These are phyloP conservation scores for Marsdenia floribunda DNA, from an alignment of 257 asterid species.

Conservation along the genomic window DNA sequence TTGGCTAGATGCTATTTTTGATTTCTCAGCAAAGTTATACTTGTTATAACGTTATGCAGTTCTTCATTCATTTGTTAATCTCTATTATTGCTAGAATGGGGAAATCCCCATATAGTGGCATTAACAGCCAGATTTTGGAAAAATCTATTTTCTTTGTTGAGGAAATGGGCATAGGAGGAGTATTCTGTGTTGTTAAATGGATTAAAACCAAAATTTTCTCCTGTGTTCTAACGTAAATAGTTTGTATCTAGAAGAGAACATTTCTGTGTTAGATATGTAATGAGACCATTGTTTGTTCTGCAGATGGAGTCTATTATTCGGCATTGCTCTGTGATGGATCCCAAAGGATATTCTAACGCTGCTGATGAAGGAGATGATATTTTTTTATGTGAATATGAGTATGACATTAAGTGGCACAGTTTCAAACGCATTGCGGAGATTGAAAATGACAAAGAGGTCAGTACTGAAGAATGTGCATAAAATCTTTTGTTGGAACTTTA, in stretches of 20 bases:
- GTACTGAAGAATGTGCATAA: slow-evolving; percentile 4
- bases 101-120: not conserved
- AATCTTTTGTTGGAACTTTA: not conserved
- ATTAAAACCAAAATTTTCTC: not conserved
- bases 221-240: not conserved
- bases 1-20: not conserved
- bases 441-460: slow-evolving; percentile 50
- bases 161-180: not conserved
- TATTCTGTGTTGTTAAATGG: not conserved
- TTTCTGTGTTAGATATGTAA: not conserved
- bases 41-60: not conserved
- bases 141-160: not conserved
- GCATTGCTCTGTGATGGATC: slow-evolving; percentile 76
- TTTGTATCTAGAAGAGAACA: slow-evolving; percentile 6
- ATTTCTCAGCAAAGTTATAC: not conserved
- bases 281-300: slow-evolving; percentile 18
- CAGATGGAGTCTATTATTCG: slow-evolving; percentile 81
- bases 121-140: not conserved
- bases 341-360: slow-evolving; percentile 60
- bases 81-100: not conserved
- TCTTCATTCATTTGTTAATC: not conserved
- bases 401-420: slow-evolving; percentile 69
- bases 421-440: slow-evolving; percentile 82
- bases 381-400: slow-evolving; percentile 89
- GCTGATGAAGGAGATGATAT: slow-evolving; percentile 81